These are phyloP conservation scores for Dactylellina haptotyla DNA, from an alignment of 2,329 filamentous ascomycete genomes.

Conservation along the genomic window DNA sequence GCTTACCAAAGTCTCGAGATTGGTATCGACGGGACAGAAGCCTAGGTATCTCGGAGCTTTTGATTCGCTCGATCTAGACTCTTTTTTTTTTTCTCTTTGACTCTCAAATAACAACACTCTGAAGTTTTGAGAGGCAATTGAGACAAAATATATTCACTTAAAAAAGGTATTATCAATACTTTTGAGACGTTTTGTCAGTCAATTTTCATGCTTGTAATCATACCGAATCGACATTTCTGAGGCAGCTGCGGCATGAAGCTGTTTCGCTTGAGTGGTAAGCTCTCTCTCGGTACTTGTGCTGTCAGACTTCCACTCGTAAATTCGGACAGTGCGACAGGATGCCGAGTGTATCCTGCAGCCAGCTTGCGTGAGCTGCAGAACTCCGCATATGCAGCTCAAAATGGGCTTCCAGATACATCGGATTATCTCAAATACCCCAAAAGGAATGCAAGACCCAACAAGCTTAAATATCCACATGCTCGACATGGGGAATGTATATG, in stretches of 20 bases:
- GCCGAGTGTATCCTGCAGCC: not conserved
- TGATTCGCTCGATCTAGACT: not conserved
- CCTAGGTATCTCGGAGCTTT: not conserved
- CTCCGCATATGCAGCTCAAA: not conserved
- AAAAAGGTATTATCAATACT: too few relatives aligned
- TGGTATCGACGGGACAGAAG: not conserved
- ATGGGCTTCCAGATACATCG: not conserved
- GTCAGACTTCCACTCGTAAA: not conserved
- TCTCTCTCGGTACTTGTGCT: not conserved
- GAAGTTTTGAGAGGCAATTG: too few relatives aligned
- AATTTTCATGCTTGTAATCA: too few relatives aligned
- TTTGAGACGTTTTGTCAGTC: too few relatives aligned
- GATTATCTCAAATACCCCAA: not conserved
- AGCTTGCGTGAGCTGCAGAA: constrained; percentile 6
- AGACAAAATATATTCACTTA: too few relatives aligned
- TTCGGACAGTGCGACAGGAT: not conserved
- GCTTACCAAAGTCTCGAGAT: not conserved
- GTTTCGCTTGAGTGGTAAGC: not conserved
- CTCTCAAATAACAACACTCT: too few relatives aligned
- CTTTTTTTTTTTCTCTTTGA: too few relatives aligned
- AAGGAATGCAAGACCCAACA: too few relatives aligned
- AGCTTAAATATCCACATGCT: too few relatives aligned
- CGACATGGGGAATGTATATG: not conserved
- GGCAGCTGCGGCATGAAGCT: not conserved
- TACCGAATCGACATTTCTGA: too few relatives aligned